These are phyloP conservation scores for Colletotrichum kahawae DNA, from an alignment of 2,329 filamentous ascomycete genomes.

Conservation along the genomic window DNA sequence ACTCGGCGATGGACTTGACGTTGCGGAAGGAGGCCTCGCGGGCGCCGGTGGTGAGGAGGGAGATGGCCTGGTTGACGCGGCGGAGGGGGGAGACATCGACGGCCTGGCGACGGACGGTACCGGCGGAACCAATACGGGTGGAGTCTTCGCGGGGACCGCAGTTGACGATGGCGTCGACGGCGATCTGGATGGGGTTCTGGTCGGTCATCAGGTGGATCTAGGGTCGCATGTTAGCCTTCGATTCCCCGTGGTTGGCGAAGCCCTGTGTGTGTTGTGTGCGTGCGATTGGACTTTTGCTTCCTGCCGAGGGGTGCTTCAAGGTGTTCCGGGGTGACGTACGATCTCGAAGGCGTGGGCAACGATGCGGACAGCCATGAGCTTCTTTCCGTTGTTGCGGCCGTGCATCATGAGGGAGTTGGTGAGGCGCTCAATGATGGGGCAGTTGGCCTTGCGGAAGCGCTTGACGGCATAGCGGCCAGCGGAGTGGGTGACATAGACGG, in stretches of 20 bases:
- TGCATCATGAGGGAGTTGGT: slow-evolving; percentile 99
- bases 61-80: slow-evolving; percentile 99
- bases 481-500: slow-evolving; percentile 99
- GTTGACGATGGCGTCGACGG: slow-evolving; percentile 99
- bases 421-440: slow-evolving; percentile 99
- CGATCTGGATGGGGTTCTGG: slow-evolving; percentile 99
- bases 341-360: slow-evolving; percentile 99
- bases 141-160: slow-evolving; percentile 99
- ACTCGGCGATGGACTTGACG: slow-evolving; percentile 99
- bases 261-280: not conserved
- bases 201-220: slow-evolving; percentile 99
- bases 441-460: slow-evolving; percentile 99
- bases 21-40: slow-evolving; percentile 99
- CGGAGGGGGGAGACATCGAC: slow-evolving; percentile 99
- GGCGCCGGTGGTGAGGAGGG: slow-evolving; percentile 98
- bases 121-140: slow-evolving; percentile 98
- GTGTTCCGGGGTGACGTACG: slow-evolving; percentile 64
- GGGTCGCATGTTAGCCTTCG: slow-evolving; percentile 34
- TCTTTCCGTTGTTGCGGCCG: slow-evolving; percentile 99
- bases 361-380: slow-evolving; percentile 99
- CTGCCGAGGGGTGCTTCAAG: not conserved
- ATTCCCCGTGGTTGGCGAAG: not conserved
- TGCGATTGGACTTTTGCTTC: slow-evolving; percentile 14
- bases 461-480: slow-evolving; percentile 98
- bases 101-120: slow-evolving; percentile 99